Conservation (phyloP, 1,284 basidiomycete genomes). For the Tilletiopsis washingtonensis region DNA sequence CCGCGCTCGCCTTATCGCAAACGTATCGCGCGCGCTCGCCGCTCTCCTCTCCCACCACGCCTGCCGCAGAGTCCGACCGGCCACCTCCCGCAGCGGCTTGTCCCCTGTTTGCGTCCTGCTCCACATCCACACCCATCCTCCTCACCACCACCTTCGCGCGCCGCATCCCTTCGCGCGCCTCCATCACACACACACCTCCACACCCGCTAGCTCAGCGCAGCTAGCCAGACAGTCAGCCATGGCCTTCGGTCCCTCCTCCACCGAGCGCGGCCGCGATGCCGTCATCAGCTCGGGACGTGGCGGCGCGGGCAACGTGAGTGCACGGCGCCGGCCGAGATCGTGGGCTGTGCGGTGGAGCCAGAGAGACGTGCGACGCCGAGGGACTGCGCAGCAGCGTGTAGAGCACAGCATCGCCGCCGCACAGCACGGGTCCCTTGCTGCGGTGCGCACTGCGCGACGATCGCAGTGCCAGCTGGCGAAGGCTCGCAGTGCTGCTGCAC, state of each 20-base stretch:
- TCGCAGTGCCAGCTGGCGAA: neutral
- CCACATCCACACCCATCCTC: neutral
- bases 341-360: neutral
- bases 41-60: too few species aligned
- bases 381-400: neutral
- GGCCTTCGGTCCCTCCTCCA: neutral
- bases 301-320: slow-evolving; percentile 12
- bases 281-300: slow-evolving; percentile 5
- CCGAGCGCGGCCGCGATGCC: slow-evolving; percentile 10
- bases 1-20: too few species aligned
- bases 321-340: neutral
- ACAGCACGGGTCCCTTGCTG: too few species aligned
- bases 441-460: neutral
- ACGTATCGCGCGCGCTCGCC: too few species aligned
- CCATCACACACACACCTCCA: neutral
- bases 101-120: too few species aligned
- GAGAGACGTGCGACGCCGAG: neutral
- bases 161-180: neutral
- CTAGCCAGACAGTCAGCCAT: neutral
- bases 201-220: neutral
- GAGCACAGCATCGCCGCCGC: neutral
- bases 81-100: too few species aligned
- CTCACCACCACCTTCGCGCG: neutral
- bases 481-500: neutral
- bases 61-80: too few species aligned